phyloP scores from a whole-genome alignment of 225 moss, liverwort and hornwort genomes.

The Pseudoscleropodium purum region DNA sequence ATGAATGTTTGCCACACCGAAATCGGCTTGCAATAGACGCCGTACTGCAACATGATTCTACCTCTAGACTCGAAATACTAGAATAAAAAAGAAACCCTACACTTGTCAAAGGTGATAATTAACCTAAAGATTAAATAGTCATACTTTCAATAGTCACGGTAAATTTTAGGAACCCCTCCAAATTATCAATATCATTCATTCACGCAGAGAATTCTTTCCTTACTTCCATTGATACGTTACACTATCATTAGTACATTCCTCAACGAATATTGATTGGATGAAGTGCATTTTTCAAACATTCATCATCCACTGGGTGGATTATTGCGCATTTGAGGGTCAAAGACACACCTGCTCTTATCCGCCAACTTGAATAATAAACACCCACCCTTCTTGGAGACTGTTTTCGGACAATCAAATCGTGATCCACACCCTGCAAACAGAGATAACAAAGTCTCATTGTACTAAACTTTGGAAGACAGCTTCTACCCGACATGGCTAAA shows the following conservation, averaged over 20 bases:
- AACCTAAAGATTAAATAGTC: neutral
- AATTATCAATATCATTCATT: neutral
- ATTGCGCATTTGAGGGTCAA: neutral
- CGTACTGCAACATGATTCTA: neutral
- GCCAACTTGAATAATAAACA: constrained; percentile 74
- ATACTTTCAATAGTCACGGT: neutral
- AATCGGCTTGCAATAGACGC: neutral
- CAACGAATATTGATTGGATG: neutral
- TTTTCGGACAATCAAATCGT: constrained; percentile 38
- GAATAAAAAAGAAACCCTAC: neutral
- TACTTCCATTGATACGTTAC: neutral
- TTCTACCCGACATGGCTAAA: neutral
- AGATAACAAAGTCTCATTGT: neutral
- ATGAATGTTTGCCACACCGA: neutral
- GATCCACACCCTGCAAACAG: constrained; percentile 48
- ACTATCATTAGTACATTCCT: neutral
- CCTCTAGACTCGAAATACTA: neutral
- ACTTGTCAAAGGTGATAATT: neutral
- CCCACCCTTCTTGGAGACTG: constrained; percentile 68
- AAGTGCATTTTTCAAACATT: neutral
- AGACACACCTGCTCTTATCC: constrained; percentile 65
- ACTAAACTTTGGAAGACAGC: neutral
- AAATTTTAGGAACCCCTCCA: neutral
- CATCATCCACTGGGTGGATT: neutral
- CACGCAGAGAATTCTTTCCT: neutral